A percentile compares a stretch with the other conserved stretches of the same genome.
phyloP scores from a whole-genome alignment of 192 early-diverging fungal genomes.

The Rhizophagus clarus region DNA sequence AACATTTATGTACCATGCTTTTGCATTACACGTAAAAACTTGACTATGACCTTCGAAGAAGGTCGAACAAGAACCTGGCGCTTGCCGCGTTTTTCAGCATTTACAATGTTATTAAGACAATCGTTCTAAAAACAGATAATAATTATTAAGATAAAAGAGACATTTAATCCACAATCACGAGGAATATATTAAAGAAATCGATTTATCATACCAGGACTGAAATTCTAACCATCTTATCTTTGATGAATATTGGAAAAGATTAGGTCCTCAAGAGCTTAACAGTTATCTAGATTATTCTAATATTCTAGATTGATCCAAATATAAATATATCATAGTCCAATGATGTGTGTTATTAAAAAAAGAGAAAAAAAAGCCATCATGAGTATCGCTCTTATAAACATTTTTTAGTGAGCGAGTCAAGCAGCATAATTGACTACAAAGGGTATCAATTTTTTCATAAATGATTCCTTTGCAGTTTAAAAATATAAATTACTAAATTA shows the following conservation, averaged over 20 bases:
- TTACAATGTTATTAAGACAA: conserved; percentile 98
- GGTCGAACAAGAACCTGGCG: conserved; percentile 97
- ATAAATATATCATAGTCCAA: background rate
- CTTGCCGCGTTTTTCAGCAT: conserved; percentile 98
- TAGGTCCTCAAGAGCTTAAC: too few relatives aligned
- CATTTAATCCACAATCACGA: too few relatives aligned
- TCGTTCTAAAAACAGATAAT: conserved; percentile 60
- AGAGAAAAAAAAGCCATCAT: background rate
- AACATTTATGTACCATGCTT: conserved; percentile 78
- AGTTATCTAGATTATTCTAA: background rate
- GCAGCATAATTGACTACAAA: background rate
- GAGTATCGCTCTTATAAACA: background rate
- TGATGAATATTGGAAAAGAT: background rate
- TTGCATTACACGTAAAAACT: conserved; percentile 99
- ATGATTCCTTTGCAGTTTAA: background rate
- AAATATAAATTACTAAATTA: background rate
- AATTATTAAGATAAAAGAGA: background rate
- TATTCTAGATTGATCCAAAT: background rate
- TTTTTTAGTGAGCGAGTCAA: background rate
- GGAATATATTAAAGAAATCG: background rate
- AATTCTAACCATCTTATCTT: conserved; percentile 88
- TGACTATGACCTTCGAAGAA: conserved; percentile 97
- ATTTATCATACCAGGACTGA: conserved; percentile 67
- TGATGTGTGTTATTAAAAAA: too few relatives aligned
- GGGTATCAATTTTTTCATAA: background rate